Evolutionary conservation across 306 rosid species (phyloP), one percentile per base, ranked within the genome.

Genomic region (Calophaca sinica): DNA sequence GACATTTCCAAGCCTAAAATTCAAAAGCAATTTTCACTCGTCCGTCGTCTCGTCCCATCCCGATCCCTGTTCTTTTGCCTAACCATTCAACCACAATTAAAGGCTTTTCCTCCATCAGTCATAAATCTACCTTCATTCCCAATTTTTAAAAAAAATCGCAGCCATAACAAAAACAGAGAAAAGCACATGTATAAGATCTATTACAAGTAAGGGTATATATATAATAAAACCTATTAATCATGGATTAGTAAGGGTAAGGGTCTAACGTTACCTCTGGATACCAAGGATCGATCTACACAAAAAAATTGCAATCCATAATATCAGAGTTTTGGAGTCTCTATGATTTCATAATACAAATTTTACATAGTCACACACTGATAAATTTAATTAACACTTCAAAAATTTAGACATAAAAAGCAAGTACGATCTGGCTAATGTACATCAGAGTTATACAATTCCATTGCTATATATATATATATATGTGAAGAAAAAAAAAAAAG

Each of bases 1-100:
- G 83, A 84, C 88, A 57, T 31, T 41, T 48, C 54, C 33, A 31
- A 9, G 42, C 68, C 52, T n/a, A 60, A 26, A 45, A 54, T 76
- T 52, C 81, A 69, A 72, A 65, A 49, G 42, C 6, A 39, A 72
- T 9, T 39, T 50, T 14, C 50, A 20, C 26, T 20, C 26, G 1
- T 20, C 26, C 26, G 26, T 39, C 33, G 7, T 62, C 74, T 39
- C 33, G 7, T 62, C 74, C 29, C 53, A 5, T 75, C 52, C 26
- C 1, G 11, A 7, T 36, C 52, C 65, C 41, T 62, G 9, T 58
- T 68, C 33, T 67, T 50, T 51, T 53, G 3, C 73, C 77, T 53
- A 3, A 9, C 58, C 51, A 62, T 36, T 63, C 58, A 45, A 41
- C 70, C 78, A 29, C 39, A 51, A 54, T 68, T 46, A 31, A 26